These are phyloP conservation scores for Mucor plumbeus DNA, from an alignment of 371 early-diverging fungal genomes.

Conservation along the genomic window DNA sequence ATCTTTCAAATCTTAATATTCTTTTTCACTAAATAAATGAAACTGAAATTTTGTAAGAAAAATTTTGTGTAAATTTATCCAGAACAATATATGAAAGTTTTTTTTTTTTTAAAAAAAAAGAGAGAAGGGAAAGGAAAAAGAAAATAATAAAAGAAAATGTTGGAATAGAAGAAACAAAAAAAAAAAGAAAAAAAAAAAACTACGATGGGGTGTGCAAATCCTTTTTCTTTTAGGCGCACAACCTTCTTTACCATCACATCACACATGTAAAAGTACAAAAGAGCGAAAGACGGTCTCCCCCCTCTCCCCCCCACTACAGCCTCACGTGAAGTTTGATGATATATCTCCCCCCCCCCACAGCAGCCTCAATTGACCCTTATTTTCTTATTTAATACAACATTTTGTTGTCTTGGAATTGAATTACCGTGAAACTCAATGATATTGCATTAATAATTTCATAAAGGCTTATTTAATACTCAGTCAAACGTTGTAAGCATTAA, in stretches of 20 bases:
- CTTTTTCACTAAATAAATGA: background rate
- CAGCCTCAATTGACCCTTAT: background rate
- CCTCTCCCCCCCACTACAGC: background rate
- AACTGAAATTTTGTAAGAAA: background rate
- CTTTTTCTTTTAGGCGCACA: slow-evolving; percentile 6
- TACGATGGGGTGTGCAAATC: slow-evolving; percentile 11
- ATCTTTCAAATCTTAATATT: background rate
- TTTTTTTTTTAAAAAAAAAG: background rate
- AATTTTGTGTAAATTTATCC: background rate
- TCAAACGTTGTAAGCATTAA: background rate
- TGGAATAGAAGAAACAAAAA: background rate
- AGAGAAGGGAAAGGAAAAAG: background rate
- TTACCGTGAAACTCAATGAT: background rate
- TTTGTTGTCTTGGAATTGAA: background rate
- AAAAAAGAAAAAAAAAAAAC: slow-evolving; percentile 1
- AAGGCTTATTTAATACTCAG: background rate
- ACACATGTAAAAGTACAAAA: background rate
- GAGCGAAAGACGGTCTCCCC: background rate
- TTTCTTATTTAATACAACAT: background rate
- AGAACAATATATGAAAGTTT: background rate
- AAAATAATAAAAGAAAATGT: background rate
- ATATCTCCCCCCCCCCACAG: background rate
- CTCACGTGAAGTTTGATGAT: slow-evolving; percentile 7
- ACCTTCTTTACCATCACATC: slow-evolving; percentile 2
- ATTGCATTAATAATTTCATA: background rate